Base-by-base conservation (phyloP, 805 yeast species). In the Suhomyces sp. region DNA sequence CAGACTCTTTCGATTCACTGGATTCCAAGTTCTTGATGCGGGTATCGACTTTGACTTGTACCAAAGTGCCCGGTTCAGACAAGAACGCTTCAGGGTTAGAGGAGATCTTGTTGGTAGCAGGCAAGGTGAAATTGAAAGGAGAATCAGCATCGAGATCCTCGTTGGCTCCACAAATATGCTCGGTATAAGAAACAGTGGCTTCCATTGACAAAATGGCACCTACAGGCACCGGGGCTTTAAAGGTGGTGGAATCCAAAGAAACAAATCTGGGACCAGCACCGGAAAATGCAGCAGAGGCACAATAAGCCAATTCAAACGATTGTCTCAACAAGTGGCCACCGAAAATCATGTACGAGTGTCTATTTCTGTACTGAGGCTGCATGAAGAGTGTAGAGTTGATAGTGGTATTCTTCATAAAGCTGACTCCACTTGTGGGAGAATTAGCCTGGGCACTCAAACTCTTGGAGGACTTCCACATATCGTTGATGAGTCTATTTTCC, bases 331-430 rank as follows among this genome's bases (percentile, higher is more conserved):
- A 74, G 63, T 92, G 92, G 25, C 98, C 98, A 60, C 98, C 98
- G 68, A 92, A 92, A 44, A 92, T 89, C 89, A 91, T 90, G 71
- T 87, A 89, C 3, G 96, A 87, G 66, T 92, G 97, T 66, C 97
- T 82, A 75, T 92, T 92, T 71, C 97, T 83, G 73, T 91, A 92
- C 73, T 92, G 97, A 1, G 97, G 97, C 71, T 92, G 97, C 93
- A 92, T 93, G 69, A 91, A 84, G 62, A 86, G 80, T 6, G 97
- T 89, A 9, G 96, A 87, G 48, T 80, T 75, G 49, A 88, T 78
- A 48, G 68, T 72, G 1, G 97, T 85, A 55, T 89, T 86, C 47
- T 80, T 78, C 96, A 90, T 87, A 58, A 81, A 81, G 44, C 77
- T 73, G 27, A 85, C 67, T 55, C 80, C 81, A 31, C 35, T 31